Base-by-base conservation (phyloP, 371 early-diverging fungal species). In the Actinomucor elegans region DNA sequence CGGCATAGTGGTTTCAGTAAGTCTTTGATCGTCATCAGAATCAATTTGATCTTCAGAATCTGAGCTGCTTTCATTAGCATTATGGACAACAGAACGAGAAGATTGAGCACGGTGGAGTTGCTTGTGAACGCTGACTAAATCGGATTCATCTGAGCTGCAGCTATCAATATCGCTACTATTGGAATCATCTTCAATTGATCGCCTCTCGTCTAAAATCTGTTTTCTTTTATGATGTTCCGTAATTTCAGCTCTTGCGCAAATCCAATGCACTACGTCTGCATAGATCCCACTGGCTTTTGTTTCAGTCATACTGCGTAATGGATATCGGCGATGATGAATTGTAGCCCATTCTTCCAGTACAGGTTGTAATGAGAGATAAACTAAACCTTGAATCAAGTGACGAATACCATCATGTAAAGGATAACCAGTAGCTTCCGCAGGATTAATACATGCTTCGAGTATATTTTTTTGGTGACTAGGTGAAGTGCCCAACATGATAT, bases 281-380 rank as follows among this genome's bases (percentile, higher is more conserved):
- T 67, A 74, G 4, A 61, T 48, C 2, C 31, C 41, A 8, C 28
- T 58, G 11, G 73, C 64, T 37, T 51, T 45, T 15, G 38, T 24
- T 35, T 69, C 67, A 15, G 60, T 57, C 37, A 77, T 47, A 14
- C 34, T 47, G 5, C 62, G 41, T 2, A 63, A 24, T 0, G 61
- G 44, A n/a, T 64, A 43, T 4, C 49, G 20, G 1, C 48, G 41
- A 14, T 37, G 33, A 17, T 53, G 43, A n/a, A 43, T 38, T 6
- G 32, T 12, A 14, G 69, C 58, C 73, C 71, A 73, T 34, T 41
- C 43, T 8, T 57, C 59, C 24, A 77, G n/a, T 1, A 65, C 61
- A 4, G 77, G 73, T 32, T 65, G 57, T 26, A 69, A 32, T 8
- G 68, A 35, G 3, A 69, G 36, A 28, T 60, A 36, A 2, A 73